Evolutionary conservation across 768 basidiomycete genomes (phyloP), one percentile per base, ranked within the genome.

Genomic region (Psilocybe azurescens): DNA sequence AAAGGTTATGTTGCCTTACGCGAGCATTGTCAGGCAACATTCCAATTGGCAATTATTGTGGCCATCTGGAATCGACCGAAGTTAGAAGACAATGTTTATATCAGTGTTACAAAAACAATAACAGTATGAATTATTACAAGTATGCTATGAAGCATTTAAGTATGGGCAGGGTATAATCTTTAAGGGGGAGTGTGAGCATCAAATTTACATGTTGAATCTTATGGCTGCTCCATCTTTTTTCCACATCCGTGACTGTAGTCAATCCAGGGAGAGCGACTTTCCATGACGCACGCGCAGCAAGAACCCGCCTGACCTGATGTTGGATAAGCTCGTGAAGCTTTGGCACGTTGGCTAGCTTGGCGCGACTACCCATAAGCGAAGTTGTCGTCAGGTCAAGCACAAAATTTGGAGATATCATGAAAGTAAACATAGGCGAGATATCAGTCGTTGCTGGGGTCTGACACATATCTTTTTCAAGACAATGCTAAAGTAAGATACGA

Each of bases 291-390:
- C 81, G 77, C 28, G 83, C 70, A 52, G 85, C 83, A 55, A 91
- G 78, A 18, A 86, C 80, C 51, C 84, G 83, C 44, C 92, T 83
- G 0, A 97, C 85, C 74, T 97, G 92, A 65, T 90, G 86, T 65
- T 93, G 85, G 54, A 99, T 94, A 54, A 99, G 82, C 73, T 99
- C 96, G 67, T 99, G 96, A 14, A 99, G 80, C 75, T 99, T 99
- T 28, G 97, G 97, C 1, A 99, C 93, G 70, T 99, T 95, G 62
- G 94, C 95, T 1, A 99, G 83, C 76, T 98, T 97, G n/a, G 97
- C 96, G 49, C 97, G 88, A 66, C 93, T 95, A 18, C 97, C 97
- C 80, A 99, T 89, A 3, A 98, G 83, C 29, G 95, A 98, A 6
- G 89, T 94, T 10, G 94, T 95, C 53, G 89, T 87, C 47, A 99